Evolutionary conservation across 2,329 filamentous ascomycete genomes (phyloP).

Genomic region (Malbranchea cinnamomea): DNA sequence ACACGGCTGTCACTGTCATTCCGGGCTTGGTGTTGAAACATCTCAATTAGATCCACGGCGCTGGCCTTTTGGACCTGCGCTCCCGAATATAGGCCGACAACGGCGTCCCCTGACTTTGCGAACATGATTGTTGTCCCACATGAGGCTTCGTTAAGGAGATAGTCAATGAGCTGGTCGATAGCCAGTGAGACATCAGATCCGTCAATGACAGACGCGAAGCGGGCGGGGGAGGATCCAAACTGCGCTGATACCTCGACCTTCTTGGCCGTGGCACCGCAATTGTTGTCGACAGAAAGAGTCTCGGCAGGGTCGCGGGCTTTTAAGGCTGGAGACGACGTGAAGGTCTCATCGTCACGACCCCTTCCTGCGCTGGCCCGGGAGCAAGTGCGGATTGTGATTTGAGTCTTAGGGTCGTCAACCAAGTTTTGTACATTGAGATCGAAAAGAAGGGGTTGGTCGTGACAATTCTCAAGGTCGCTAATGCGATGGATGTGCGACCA

Average conservation of each 20-base stretch:
- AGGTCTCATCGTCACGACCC: not conserved
- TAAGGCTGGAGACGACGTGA: not conserved
- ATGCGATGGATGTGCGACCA: conserved; percentile 6
- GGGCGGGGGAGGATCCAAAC: too few species aligned
- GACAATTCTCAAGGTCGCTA: conserved; percentile 1
- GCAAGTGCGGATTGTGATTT: conserved; percentile 7
- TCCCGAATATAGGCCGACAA: conserved; percentile 7
- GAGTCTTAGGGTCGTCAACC: not conserved
- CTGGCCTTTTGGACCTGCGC: conserved; percentile 4
- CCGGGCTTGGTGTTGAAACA: conserved; percentile 1
- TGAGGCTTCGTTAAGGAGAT: conserved; percentile 2
- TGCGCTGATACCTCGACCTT: too few species aligned
- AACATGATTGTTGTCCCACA: conserved; percentile 6
- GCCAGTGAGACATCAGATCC: conserved; percentile 1
- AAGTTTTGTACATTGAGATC: conserved; percentile 7
- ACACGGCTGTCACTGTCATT: not conserved
- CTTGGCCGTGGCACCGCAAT: conserved; percentile 1
- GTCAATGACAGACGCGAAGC: too few species aligned
- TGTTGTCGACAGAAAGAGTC: not conserved
- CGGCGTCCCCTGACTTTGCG: conserved; percentile 4
- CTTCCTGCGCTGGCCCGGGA: not conserved
- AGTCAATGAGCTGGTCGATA: not conserved
- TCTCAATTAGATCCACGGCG: conserved; percentile 2
- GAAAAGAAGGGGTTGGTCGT: conserved; percentile 6
- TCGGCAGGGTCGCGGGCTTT: not conserved